These are phyloP conservation scores for Diaporthe australafricana DNA, from an alignment of 2,329 filamentous ascomycete species.

Conservation along the genomic window DNA sequence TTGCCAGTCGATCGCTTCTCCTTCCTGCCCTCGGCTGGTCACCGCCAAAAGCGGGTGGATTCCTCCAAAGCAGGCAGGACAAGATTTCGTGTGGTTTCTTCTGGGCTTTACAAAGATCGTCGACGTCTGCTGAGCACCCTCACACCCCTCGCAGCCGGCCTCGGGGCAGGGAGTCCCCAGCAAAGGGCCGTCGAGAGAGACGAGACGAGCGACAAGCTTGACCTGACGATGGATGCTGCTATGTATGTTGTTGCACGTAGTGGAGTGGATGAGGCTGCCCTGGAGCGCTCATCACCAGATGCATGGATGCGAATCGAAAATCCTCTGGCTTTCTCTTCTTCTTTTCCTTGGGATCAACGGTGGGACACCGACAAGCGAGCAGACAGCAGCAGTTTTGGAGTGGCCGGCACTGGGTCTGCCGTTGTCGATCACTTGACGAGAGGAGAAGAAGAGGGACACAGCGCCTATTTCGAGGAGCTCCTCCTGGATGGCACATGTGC, in stretches of 20 bases:
- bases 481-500: background rate
- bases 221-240: background rate
- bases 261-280: no score
- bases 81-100: slow-evolving; percentile 14
- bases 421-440: slow-evolving; percentile 27
- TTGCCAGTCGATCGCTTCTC: slow-evolving; percentile 26
- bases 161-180: slow-evolving; percentile 12
- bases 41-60: slow-evolving; percentile 28
- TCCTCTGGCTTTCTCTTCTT: slow-evolving; percentile 5
- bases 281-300: background rate
- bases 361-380: slow-evolving; percentile 21
- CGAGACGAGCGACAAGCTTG: background rate
- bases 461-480: slow-evolving; percentile 24
- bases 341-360: slow-evolving; percentile 3
- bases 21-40: slow-evolving; percentile 25
- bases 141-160: background rate
- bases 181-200: background rate
- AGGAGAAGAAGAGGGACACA: slow-evolving; percentile 6
- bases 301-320: slow-evolving; percentile 21
- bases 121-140: slow-evolving; percentile 17
- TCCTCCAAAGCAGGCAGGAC: slow-evolving; percentile 4
- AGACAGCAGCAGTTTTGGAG: slow-evolving; percentile 12
- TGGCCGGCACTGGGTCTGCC: slow-evolving; percentile 28
- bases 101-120: slow-evolving; percentile 9
- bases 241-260: background rate